Evolutionary conservation across 495 filamentous ascomycete species (phyloP), one percentile per base, ranked within the genome.

Genomic region (Podospora bellae-mahoneyi): DNA sequence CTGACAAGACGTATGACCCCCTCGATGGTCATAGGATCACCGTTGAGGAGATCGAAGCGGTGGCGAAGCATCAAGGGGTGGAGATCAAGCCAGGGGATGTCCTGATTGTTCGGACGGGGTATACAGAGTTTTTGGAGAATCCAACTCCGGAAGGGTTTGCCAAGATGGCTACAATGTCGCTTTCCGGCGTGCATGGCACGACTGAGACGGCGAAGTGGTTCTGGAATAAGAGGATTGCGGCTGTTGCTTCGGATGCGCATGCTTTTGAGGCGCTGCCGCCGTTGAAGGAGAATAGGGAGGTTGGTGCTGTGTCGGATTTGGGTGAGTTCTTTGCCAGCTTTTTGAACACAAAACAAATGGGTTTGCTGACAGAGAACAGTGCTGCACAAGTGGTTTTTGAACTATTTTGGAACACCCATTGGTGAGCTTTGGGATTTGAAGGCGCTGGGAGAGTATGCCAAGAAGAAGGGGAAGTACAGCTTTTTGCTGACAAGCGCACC

Each of bases 401-500:
- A 86, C 48, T 75, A 88, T 68, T 92, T 90, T 83, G 91, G 86
- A 1, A 79, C 85, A 76, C 81, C 83, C 0, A 83, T 90, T 44
- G 87, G 87, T 4, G 88, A 90, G 75, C 78, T 90, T 5, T 89
- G 86, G 85, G 84, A 89, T 74, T 76, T 90, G 19, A 81, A 86
- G 64, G 77, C 69, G 4, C 73, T 90, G 20, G 79, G 82, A 0
- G 81, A 81, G 56, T 71, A 80, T 34, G 88, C 86, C 71, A 76
- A 78, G 69, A 79, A 80, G 69, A 84, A 78, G 62, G 84, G 84
- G 18, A 82, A 83, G 72, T 92, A 90, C 84, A 85, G 81, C 32
- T 91, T 92, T 73, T 85, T 93, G 70, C 76, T 92, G 62, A 89
- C 87, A 1, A 88, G 85, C 75, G 82, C 79, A 32, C 87, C 87